phyloP scores from a whole-genome alignment of 2,329 filamentous ascomycete species.

The Colletotrichum siamense region DNA sequence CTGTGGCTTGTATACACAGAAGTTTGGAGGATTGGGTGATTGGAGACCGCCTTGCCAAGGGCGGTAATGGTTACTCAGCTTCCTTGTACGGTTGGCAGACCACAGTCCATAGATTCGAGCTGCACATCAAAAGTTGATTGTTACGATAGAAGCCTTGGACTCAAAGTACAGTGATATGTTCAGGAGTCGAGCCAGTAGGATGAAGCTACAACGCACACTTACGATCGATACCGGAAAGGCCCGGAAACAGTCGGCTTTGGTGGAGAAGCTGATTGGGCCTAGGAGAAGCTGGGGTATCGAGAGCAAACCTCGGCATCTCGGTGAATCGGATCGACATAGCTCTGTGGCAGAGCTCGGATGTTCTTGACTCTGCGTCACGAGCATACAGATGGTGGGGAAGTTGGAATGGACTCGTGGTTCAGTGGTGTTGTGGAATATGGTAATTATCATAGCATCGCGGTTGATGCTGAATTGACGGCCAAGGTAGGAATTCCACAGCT shows the following conservation, averaged over 20 bases:
- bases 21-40: background rate
- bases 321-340: conserved; percentile 1
- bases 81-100: background rate
- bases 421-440: background rate
- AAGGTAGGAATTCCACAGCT: background rate
- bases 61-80: background rate
- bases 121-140: conserved; percentile 16
- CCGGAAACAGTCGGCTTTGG: conserved; percentile 15
- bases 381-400: background rate
- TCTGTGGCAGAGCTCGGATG: background rate
- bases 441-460: background rate
- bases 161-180: background rate
- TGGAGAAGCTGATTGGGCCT: conserved; percentile 2
- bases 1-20: conserved; percentile 8
- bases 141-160: background rate
- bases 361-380: background rate
- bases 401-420: background rate
- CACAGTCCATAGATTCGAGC: conserved; percentile 6
- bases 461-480: background rate
- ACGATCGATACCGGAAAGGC: background rate
- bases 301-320: conserved; percentile 18
- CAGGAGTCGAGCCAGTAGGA: background rate
- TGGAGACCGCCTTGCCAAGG: background rate
- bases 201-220: background rate
- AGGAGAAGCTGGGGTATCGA: background rate